A percentile compares a stretch with the other conserved stretches of the same genome.
These are phyloP conservation scores for Phaeotremella fagi DNA, from an alignment of 768 basidiomycete genomes.

Conservation along the genomic window DNA sequence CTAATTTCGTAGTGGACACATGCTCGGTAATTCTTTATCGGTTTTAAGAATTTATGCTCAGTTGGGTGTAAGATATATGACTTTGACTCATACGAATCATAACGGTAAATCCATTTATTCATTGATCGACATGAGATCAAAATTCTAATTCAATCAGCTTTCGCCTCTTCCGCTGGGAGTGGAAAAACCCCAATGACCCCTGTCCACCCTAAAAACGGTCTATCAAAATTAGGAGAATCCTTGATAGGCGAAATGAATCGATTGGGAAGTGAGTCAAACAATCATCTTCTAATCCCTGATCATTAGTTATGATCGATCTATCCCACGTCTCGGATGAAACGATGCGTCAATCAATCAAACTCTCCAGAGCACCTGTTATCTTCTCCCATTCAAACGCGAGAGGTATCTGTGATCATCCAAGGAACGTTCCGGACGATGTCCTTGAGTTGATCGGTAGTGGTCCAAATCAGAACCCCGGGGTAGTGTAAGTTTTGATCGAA, in stretches of 20 bases:
- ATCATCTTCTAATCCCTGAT: neutral
- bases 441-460: constrained; percentile 13
- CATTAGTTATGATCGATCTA: constrained; percentile 25
- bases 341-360: constrained; percentile 14
- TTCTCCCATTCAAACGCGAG: constrained; percentile 23
- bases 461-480: constrained; percentile 14
- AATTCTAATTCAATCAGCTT: neutral
- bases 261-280: constrained; percentile 3
- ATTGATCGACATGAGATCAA: neutral
- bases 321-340: constrained; percentile 21
- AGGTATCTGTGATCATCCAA: constrained; percentile 20
- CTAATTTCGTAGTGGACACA: constrained; percentile 9
- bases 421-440: constrained; percentile 29
- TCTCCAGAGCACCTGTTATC: constrained; percentile 18
- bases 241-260: constrained; percentile 24
- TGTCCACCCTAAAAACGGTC: constrained; percentile 20
- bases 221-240: constrained; percentile 12
- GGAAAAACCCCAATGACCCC: constrained; percentile 16
- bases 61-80: constrained; percentile 23
- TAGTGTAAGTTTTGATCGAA: constrained; percentile 12
- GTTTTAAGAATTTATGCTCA: constrained; percentile 19
- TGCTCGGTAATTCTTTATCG: constrained; percentile 20
- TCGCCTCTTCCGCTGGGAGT: constrained; percentile 23
- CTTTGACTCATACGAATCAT: constrained; percentile 26
- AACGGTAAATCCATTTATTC: neutral